Evolutionary conservation across 805 yeast genomes (phyloP).

Genomic region (Yamadazyma sp.): DNA sequence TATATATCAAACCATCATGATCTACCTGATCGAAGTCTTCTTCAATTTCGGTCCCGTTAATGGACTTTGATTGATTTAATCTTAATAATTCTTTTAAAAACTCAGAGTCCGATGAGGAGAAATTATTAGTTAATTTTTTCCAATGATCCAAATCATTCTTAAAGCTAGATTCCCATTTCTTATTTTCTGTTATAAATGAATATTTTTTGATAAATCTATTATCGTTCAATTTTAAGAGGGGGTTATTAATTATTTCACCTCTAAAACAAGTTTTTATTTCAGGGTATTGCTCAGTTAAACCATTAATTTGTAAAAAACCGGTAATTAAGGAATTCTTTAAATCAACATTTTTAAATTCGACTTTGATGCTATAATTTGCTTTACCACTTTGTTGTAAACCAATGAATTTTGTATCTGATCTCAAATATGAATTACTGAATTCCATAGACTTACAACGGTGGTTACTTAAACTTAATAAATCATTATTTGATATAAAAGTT

Average conservation of each 20-base stretch:
- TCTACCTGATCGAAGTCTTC: conserved; percentile 10
- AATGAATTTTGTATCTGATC: conserved; percentile 58
- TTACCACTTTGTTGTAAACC: conserved; percentile 74
- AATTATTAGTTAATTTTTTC: conserved; percentile 45
- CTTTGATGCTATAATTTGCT: conserved; percentile 62
- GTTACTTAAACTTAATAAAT: conserved; percentile 8
- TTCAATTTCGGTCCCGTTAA: conserved; percentile 14
- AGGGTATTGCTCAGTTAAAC: conserved; percentile 60
- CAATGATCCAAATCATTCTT: conserved; percentile 48
- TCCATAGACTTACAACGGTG: conserved; percentile 15
- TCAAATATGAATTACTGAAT: conserved; percentile 45
- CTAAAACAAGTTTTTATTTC: conserved; percentile 68
- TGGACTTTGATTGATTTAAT: conserved; percentile 12
- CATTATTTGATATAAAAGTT: not conserved
- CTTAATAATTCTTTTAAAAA: conserved; percentile 23
- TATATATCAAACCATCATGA: conserved; percentile 49
- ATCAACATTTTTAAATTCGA: conserved; percentile 70
- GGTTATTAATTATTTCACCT: conserved; percentile 64
- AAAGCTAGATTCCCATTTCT: conserved; percentile 51
- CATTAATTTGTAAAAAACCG: conserved; percentile 65
- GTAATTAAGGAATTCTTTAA: conserved; percentile 46
- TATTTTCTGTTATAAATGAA: conserved; percentile 57
- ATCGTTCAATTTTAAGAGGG: conserved; percentile 14
- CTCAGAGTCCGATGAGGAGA: conserved; percentile 45
- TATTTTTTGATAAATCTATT: conserved; percentile 23